These are phyloP conservation scores for Neocatenulostroma microsporum DNA, from an alignment of 2,329 filamentous ascomycete species.

Conservation along the genomic window DNA sequence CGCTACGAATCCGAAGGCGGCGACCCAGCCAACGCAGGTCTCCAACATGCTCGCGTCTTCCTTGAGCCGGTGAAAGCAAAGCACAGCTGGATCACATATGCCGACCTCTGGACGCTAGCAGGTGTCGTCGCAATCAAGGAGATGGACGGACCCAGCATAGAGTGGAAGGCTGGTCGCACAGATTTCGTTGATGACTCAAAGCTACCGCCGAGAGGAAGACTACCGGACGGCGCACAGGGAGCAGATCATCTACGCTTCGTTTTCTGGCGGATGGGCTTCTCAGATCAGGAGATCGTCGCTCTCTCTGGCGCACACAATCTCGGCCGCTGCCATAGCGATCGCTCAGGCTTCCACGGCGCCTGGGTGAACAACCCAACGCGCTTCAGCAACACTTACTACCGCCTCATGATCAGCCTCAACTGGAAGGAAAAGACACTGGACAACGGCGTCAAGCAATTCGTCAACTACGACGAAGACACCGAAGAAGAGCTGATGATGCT, in stretches of 20 bases:
- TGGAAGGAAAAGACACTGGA: slow-evolving; percentile 49
- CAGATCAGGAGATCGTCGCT: slow-evolving; percentile 53
- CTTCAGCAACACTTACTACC: slow-evolving; percentile 53
- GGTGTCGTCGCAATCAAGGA: slow-evolving; percentile 52
- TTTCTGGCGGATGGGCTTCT: slow-evolving; percentile 55
- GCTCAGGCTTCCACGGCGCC: slow-evolving; percentile 50
- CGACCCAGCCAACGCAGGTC: slow-evolving; percentile 57
- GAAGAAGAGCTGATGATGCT: slow-evolving; percentile 58
- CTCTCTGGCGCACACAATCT: slow-evolving; percentile 50
- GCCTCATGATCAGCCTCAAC: slow-evolving; percentile 43
- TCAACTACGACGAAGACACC: slow-evolving; percentile 51
- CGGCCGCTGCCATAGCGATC: slow-evolving; percentile 49
- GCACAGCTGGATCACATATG: slow-evolving; percentile 58
- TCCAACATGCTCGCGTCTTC: slow-evolving; percentile 56
- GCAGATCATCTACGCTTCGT: slow-evolving; percentile 49
- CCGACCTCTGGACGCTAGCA: slow-evolving; percentile 58
- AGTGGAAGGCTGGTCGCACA: slow-evolving; percentile 52
- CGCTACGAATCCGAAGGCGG: slow-evolving; percentile 57
- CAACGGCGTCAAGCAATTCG: slow-evolving; percentile 51
- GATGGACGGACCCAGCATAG: slow-evolving; percentile 52
- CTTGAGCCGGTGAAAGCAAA: slow-evolving; percentile 54
- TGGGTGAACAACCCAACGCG: slow-evolving; percentile 48
- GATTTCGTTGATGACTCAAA: slow-evolving; percentile 56
- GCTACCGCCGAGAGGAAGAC: slow-evolving; percentile 50
- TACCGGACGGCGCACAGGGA: slow-evolving; percentile 49